phyloP scores from a whole-genome alignment of 805 yeast genomes.

The Candida tallmaniae region DNA sequence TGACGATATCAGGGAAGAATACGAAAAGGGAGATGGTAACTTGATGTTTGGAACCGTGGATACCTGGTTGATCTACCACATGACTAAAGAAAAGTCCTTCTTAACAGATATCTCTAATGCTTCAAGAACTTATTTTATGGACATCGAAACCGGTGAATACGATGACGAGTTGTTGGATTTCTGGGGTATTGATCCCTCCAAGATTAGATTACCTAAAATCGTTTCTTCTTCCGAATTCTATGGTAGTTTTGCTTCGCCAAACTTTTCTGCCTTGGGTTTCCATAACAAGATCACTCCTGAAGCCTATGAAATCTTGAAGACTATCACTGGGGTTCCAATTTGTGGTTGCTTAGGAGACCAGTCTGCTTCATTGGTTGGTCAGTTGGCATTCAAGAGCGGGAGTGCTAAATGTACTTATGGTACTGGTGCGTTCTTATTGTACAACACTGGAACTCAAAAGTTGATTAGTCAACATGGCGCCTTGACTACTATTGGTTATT shows the following conservation, averaged over 20 bases:
- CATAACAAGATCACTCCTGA: slow-evolving; percentile 48
- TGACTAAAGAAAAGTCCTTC: slow-evolving; percentile 65
- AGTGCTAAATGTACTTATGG: slow-evolving; percentile 95
- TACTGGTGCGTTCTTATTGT: slow-evolving; percentile 87
- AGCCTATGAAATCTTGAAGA: slow-evolving; percentile 45
- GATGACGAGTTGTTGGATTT: slow-evolving; percentile 71
- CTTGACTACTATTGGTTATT: slow-evolving; percentile 83
- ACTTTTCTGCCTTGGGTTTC: slow-evolving; percentile 47
- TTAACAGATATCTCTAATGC: slow-evolving; percentile 91
- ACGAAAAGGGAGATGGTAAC: slow-evolving; percentile 64
- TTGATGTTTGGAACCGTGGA: slow-evolving; percentile 93
- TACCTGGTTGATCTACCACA: slow-evolving; percentile 85
- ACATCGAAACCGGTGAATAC: slow-evolving; percentile 68
- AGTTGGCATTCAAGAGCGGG: slow-evolving; percentile 77
- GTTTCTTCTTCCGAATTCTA: slow-evolving; percentile 73
- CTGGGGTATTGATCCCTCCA: slow-evolving; percentile 72
- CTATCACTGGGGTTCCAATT: slow-evolving; percentile 64
- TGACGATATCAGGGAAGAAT: slow-evolving; percentile 57
- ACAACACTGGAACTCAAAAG: slow-evolving; percentile 76
- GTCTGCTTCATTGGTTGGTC: slow-evolving; percentile 90
- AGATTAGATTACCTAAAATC: slow-evolving; percentile 68
- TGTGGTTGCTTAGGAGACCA: slow-evolving; percentile 94
- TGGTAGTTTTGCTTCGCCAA: slow-evolving; percentile 67
- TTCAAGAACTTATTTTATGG: slow-evolving; percentile 85
- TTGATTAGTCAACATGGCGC: slow-evolving; percentile 76